phyloP scores from a whole-genome alignment of 768 basidiomycete species.

The Boletus speciosus region DNA sequence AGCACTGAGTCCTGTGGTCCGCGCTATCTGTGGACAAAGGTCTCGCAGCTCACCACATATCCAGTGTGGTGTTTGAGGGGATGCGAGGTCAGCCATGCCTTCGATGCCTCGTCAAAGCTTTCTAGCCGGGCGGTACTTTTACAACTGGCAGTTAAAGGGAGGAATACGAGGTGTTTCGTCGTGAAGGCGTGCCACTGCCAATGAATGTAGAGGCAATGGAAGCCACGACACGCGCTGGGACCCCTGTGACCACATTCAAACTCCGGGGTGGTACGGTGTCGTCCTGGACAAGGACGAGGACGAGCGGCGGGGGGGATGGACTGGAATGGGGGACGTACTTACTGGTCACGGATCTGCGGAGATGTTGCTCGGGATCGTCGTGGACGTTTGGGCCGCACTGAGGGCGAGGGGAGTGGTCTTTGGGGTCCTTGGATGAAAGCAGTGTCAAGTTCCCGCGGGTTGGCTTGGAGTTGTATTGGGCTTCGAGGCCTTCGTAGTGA shows the following conservation, averaged over 20 bases:
- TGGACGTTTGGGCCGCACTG: not conserved
- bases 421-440: conserved; percentile 25
- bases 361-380: not conserved
- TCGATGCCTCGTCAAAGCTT: not conserved
- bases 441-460: conserved; percentile 33
- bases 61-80: too few species aligned
- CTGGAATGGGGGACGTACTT: not conserved
- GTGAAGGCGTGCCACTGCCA: not conserved
- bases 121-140: not conserved
- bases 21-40: not conserved
- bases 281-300: not conserved
- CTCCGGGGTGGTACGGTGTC: conserved; percentile 21
- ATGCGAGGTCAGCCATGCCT: too few species aligned
- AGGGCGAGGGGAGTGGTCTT: not conserved
- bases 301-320: not conserved
- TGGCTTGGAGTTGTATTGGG: conserved; percentile 21
- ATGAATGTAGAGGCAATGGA: not conserved
- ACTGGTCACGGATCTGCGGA: not conserved
- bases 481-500: conserved; percentile 28
- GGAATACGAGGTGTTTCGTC: not conserved
- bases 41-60: too few species aligned
- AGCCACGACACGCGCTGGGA: conserved; percentile 20
- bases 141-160: not conserved
- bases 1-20: not conserved
- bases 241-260: conserved; percentile 31